Percentiles rank a stretch among this genome's conserved stretches.
These are phyloP conservation scores for Lepiota venenata DNA, from an alignment of 768 basidiomycete species.

Conservation along the genomic window DNA sequence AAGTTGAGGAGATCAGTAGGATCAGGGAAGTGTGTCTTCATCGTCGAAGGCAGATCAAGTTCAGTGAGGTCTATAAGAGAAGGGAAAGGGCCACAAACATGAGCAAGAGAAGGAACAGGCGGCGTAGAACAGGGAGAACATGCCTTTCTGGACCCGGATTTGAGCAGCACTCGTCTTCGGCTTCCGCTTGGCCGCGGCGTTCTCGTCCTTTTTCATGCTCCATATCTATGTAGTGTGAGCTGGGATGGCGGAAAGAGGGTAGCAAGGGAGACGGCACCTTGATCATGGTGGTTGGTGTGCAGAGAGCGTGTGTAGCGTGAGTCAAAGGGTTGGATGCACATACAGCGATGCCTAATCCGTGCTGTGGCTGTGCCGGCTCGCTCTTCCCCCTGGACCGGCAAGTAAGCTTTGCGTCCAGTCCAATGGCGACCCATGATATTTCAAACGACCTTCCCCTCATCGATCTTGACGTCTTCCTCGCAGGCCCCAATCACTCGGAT, in stretches of 20 bases:
- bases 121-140: constrained; percentile 14
- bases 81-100: constrained; percentile 1
- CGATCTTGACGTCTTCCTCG: constrained; percentile 72
- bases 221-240: constrained; percentile 66
- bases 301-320: constrained; percentile 26
- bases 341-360: constrained; percentile 21
- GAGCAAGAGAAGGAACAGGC: not conserved
- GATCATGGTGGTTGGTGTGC: constrained; percentile 37
- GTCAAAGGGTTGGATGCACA: constrained; percentile 23
- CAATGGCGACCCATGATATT: constrained; percentile 33
- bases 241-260: not conserved
- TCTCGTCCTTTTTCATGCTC: constrained; percentile 99
- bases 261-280: constrained; percentile 29
- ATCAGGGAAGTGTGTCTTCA: constrained; percentile 95
- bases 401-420: too few relatives aligned
- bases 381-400: not conserved
- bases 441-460: constrained; percentile 65
- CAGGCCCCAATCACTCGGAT: constrained; percentile 39
- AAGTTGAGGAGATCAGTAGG: constrained; percentile 95
- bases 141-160: constrained; percentile 99
- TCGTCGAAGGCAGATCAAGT: constrained; percentile 91
- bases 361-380: constrained; percentile 17
- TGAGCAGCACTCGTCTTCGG: constrained; percentile 98
- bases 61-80: constrained; percentile 80
- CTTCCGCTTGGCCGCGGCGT: constrained; percentile 95